Base-by-base conservation (phyloP, 2,329 filamentous ascomycete genomes). In the Zalaria sp. region DNA sequence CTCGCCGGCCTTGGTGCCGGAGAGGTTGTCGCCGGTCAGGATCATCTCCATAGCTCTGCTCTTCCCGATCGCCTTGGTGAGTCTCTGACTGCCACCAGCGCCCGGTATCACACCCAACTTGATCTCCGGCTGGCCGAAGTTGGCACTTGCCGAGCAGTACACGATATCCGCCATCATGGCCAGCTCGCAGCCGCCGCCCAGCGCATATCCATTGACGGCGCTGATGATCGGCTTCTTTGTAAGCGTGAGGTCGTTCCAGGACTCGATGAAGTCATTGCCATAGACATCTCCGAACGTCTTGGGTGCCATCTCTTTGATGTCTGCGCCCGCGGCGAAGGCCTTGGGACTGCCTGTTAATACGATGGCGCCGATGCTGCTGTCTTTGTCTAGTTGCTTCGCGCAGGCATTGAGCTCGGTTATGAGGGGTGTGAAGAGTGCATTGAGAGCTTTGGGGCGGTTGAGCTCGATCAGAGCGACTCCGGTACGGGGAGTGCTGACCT, bases 261-360 rank as follows among this genome's bases (percentile, higher is more conserved):
- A 79, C 60, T 94, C 87, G 63, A 98, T 96, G 63, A 98, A 98
- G 58, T 93, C 85, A 51, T 70, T 77, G 38, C 77, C 83, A 68
- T 95, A 96, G 34, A 91, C 89, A 49, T 81, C 70, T 48, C 83
- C 76, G 66, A 98, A 98, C 42, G 81, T 88, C 34, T 95, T 77
- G 46, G 86, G 80, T 27, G 86, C 83, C 91, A 98, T 98, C 66
- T 98, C 91, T 65, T 96, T 96, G 69, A 98, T 98, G 64, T 98
- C 91, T 46, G 91, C 91, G 40, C 91, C 91, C 36, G 91, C 89
- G 59, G 89, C 89, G 58, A 95, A 98, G 35, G 89, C 88, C 63
- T 81, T 86, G 50, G 86, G 72, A 37, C 82, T 93, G 42, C 91
- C 91, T 1, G 91, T 95, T 44, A 98, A 71, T 45, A 98, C 64